phyloP scores from a whole-genome alignment of 1,139 yeast genomes.

The Zygoascus hellenicus region DNA sequence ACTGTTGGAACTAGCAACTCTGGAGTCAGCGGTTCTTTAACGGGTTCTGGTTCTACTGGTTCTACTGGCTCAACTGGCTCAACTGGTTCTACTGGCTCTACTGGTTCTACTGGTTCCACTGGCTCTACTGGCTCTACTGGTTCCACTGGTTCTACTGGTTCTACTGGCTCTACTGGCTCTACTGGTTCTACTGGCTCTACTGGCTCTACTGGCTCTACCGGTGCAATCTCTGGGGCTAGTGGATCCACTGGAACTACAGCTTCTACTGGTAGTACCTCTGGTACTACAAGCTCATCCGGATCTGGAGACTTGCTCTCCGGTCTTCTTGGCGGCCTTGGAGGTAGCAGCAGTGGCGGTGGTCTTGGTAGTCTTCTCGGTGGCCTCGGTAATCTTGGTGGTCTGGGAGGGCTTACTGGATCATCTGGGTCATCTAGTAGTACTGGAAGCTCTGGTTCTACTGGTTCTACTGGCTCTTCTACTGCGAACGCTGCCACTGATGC shows the following conservation, averaged over 20 bases:
- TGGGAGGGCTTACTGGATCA: background rate
- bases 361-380: background rate
- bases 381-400: background rate
- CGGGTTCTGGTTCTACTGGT: background rate
- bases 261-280: background rate
- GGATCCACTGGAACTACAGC: background rate
- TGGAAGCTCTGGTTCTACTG: background rate
- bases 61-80: background rate
- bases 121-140: background rate
- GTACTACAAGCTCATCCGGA: background rate
- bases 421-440: slow-evolving; percentile 1
- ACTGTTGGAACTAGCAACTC: background rate
- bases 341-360: background rate
- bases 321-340: background rate
- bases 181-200: background rate
- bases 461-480: background rate
- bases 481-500: background rate
- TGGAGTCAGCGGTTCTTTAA: background rate
- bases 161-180: background rate
- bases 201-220: background rate
- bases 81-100: background rate
- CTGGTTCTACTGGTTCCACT: background rate
- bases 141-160: background rate
- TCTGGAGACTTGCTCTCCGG: background rate
- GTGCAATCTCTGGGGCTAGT: background rate